Conservation (phyloP, 1,139 yeast genomes). For the Hemisphaericaspora xylofermentans region DNA sequence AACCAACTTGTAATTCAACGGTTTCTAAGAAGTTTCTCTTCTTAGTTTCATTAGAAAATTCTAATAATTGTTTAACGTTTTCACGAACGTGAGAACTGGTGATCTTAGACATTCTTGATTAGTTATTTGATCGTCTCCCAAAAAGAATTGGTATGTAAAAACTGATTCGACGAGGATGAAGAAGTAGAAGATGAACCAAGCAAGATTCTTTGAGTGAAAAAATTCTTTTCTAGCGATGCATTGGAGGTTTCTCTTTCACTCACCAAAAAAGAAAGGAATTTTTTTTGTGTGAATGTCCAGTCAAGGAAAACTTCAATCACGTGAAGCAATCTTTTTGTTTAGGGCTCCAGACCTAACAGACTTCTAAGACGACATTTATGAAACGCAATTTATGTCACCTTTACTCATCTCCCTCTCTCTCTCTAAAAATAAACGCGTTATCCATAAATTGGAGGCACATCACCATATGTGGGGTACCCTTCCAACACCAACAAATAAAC, state of each 20-base stretch:
- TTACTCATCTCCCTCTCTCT: not conserved
- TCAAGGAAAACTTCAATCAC: not conserved
- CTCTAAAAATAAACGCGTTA: too few species aligned
- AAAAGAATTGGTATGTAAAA: constrained; percentile 43
- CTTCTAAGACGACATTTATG: not conserved
- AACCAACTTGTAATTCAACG: constrained; percentile 99
- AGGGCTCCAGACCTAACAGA: constrained; percentile 6
- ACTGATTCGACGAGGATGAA: constrained; percentile 55
- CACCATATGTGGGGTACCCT: too few species aligned
- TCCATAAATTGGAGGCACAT: too few species aligned
- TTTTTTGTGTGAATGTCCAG: not conserved
- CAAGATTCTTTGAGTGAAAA: not conserved
- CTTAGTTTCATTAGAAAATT: constrained; percentile 91
- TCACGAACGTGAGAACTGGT: constrained; percentile 94
- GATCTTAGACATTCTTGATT: constrained; percentile 82
- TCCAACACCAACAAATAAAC: too few species aligned
- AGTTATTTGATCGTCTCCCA: constrained; percentile 65
- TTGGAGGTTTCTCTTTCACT: too few species aligned
- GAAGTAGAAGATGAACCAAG: constrained; percentile 11
- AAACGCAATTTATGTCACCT: not conserved
- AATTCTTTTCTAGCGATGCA: not conserved
- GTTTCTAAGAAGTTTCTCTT: constrained; percentile 99
- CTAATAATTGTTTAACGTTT: constrained; percentile 89
- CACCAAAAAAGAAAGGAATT: too few species aligned
- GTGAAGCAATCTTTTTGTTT: constrained; percentile 1